Percentiles rank a stretch among this genome's conserved stretches.
Conservation (phyloP, 2,329 filamentous ascomycete genomes). For the Cyphellophora europaea region DNA sequence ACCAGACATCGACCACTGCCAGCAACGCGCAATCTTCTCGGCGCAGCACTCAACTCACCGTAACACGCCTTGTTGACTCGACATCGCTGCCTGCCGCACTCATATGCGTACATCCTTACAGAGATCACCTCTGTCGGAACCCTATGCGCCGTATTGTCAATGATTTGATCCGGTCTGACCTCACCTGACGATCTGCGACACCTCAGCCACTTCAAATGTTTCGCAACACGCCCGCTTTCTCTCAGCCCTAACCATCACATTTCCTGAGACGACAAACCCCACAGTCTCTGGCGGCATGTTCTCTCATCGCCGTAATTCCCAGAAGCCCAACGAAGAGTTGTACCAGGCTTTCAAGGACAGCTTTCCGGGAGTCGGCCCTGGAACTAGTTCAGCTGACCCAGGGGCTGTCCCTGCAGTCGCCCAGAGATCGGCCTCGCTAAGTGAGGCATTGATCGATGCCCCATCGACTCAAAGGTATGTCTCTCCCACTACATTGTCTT, state of each 20-base stretch:
- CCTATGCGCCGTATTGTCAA: too few relatives aligned
- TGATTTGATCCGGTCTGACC: conserved; percentile 14
- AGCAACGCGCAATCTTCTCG: too few relatives aligned
- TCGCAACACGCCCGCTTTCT: conserved; percentile 15
- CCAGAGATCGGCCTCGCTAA: conserved; percentile 21
- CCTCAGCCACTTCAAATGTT: conserved; percentile 30
- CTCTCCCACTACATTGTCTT: conserved; percentile 1
- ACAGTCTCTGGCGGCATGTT: conserved; percentile 9
- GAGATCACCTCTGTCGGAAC: background rate
- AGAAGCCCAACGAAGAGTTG: conserved; percentile 79
- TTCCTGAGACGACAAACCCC: conserved; percentile 7
- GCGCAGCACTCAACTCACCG: too few relatives aligned
- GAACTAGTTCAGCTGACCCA: conserved; percentile 37
- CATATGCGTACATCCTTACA: background rate
- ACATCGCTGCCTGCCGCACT: background rate
- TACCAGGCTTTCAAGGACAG: conserved; percentile 74
- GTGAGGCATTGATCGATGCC: conserved; percentile 18
- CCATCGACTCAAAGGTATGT: conserved; percentile 18
- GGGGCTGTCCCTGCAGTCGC: conserved; percentile 33
- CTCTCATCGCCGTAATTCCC: conserved; percentile 56
- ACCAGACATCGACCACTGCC: too few relatives aligned
- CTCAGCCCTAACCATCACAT: conserved; percentile 22
- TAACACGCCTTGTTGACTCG: too few relatives aligned
- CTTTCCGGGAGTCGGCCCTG: conserved; percentile 63
- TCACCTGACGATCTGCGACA: conserved; percentile 15